phyloP scores from a whole-genome alignment of 2,329 filamentous ascomycete species.

The Claviceps africana region DNA sequence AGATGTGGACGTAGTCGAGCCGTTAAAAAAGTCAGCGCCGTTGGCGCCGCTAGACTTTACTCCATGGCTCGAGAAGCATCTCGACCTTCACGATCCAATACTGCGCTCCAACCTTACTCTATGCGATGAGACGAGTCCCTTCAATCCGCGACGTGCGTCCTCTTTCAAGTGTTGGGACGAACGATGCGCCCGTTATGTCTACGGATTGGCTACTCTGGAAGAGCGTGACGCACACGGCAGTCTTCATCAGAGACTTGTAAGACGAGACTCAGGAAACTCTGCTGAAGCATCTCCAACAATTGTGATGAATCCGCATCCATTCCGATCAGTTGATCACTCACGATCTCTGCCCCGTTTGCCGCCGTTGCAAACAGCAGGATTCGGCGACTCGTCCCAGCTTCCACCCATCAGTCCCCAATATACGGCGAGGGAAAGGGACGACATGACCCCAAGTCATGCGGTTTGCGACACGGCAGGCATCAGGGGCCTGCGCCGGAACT shows the following conservation, averaged over 20 bases:
- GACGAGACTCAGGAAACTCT: slow-evolving; percentile 32
- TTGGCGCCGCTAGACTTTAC: slow-evolving; percentile 32
- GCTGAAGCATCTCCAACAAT: slow-evolving; percentile 12
- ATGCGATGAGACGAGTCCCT: slow-evolving; percentile 1
- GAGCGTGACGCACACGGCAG: slow-evolving; percentile 38
- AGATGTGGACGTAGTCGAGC: slow-evolving; percentile 19
- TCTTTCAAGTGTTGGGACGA: slow-evolving; percentile 42
- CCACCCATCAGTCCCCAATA: slow-evolving; percentile 7
- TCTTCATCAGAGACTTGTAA: slow-evolving; percentile 27
- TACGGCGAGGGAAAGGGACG: slow-evolving; percentile 5
- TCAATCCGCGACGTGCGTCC: slow-evolving; percentile 7
- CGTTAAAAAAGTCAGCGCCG: slow-evolving; percentile 15
- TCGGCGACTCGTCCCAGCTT: slow-evolving; percentile 2
- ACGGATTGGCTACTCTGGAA: slow-evolving; percentile 36
- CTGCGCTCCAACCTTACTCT: slow-evolving; percentile 16
- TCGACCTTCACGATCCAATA: slow-evolving; percentile 34
- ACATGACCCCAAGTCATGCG: slow-evolving; percentile 3
- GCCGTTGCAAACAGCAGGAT: slow-evolving; percentile 1
- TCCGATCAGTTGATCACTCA: background rate
- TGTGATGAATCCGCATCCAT: background rate
- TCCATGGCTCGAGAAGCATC: slow-evolving; percentile 38
- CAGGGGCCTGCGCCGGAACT: slow-evolving; percentile 18
- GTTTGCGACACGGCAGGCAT: background rate
- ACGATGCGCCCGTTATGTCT: slow-evolving; percentile 42
- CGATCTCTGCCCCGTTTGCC: slow-evolving; percentile 1